Conservation (phyloP, 306 rosid species). For the Quercus suber region DNA sequence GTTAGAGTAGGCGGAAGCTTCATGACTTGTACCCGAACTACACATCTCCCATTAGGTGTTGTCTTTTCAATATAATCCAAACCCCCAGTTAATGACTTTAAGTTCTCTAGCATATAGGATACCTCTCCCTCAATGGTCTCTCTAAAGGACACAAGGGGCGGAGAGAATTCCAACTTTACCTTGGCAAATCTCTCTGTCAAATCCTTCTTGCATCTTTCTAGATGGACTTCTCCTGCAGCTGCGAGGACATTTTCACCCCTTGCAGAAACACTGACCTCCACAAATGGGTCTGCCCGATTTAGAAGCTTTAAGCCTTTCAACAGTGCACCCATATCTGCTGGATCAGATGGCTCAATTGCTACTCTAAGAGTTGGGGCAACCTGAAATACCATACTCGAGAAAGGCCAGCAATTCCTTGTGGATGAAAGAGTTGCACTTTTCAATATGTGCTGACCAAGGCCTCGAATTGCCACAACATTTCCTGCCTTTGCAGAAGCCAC, state of each 20-base stretch:
- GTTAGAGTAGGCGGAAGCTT: constrained; percentile 71
- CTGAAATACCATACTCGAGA: constrained; percentile 84
- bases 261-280: constrained; percentile 74
- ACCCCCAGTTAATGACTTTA: constrained; percentile 46
- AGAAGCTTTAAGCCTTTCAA: constrained; percentile 78
- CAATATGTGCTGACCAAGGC: constrained; percentile 86
- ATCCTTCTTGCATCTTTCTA: constrained; percentile 87
- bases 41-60: constrained; percentile 75
- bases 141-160: constrained; percentile 80
- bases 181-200: constrained; percentile 88
- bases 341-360: constrained; percentile 84
- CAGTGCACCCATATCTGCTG: constrained; percentile 71
- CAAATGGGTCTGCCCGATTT: constrained; percentile 89
- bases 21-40: constrained; percentile 66
- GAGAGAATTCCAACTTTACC: constrained; percentile 73
- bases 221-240: constrained; percentile 96
- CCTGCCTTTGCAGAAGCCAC: constrained; percentile 73
- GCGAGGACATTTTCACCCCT: constrained; percentile 86
- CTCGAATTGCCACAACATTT: constrained; percentile 83
- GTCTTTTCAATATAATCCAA: constrained; percentile 65
- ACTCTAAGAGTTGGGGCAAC: constrained; percentile 82
- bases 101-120: constrained; percentile 48
- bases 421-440: constrained; percentile 92
- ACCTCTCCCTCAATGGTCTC: constrained; percentile 80
- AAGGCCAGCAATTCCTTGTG: constrained; percentile 82